Percentiles rank a stretch among this genome's conserved stretches.
Evolutionary conservation across 1,139 yeast species (phyloP).

Genomic region (Neolecta irregularis): DNA sequence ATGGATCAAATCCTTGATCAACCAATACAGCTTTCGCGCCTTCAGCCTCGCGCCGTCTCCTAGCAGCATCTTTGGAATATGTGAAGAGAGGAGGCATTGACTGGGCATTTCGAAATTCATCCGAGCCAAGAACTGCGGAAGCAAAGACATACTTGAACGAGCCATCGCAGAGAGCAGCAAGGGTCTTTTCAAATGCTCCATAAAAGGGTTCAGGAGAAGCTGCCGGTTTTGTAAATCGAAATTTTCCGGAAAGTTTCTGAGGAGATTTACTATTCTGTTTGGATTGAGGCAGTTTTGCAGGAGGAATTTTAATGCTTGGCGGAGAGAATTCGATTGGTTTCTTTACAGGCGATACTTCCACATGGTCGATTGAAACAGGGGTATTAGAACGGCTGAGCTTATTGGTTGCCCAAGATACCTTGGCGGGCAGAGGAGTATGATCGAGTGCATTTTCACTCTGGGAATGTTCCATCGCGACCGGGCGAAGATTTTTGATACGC

Average conservation of each 20-base stretch:
- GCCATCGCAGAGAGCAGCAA: constrained; percentile 22
- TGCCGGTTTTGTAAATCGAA: constrained; percentile 23
- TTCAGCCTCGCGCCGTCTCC: constrained; percentile 15
- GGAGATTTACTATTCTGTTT: constrained; percentile 20
- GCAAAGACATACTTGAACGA: constrained; percentile 25
- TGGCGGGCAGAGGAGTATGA: constrained; percentile 24
- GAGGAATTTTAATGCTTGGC: background rate
- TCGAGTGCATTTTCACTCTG: constrained; percentile 16
- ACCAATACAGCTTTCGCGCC: constrained; percentile 1
- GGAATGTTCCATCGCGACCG: constrained; percentile 14
- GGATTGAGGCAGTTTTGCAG: constrained; percentile 13
- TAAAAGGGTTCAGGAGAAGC: too few relatives aligned
- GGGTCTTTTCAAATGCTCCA: constrained; percentile 26
- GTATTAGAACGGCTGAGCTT: constrained; percentile 5
- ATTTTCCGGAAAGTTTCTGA: constrained; percentile 21
- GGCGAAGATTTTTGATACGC: constrained; percentile 15
- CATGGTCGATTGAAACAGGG: background rate
- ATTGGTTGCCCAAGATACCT: constrained; percentile 29
- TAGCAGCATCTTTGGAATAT: constrained; percentile 24
- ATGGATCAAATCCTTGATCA: too few relatives aligned
- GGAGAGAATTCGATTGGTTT: constrained; percentile 3
- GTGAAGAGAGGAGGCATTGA: constrained; percentile 32
- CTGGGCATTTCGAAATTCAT: constrained; percentile 21
- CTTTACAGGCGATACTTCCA: background rate
- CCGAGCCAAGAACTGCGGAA: constrained; percentile 24